Base-by-base conservation (phyloP, 345 rosid genomes). In the Carallia pectinifolia region DNA sequence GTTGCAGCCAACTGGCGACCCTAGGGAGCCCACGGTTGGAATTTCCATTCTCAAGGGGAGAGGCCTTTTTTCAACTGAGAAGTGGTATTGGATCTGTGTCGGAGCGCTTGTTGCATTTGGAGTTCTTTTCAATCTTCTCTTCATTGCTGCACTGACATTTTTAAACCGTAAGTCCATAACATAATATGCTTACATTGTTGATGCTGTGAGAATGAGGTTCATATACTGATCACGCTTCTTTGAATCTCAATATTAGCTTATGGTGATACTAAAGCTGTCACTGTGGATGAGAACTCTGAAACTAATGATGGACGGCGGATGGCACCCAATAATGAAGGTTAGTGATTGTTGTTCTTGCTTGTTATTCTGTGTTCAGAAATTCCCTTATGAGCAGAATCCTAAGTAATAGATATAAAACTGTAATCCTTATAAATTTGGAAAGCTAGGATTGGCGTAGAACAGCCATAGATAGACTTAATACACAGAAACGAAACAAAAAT, bases 1-100 rank as follows among this genome's bases (percentile, higher is more conserved):
- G 69, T 34, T 10, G 9, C 75, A 72, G 75, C 69, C 63, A 6
- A 72, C 68, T 47, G 64, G 69, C 12, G 23, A 33, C 53, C 58
- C 75, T 1, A 27, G 33, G 8, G 23, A 54, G 29, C 65, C 77
- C 7, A 74, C 68, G 2, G 62, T 74, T 34, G 77, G 77, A 33
- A 62, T 29, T 33, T 44, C 62, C 13, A 52, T 74, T 55, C 77
- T 74, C 2, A 48, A 68, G 48, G 58, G 40, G 31, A 61, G 73
- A 30, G 77, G 68, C 54, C 15, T 74, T 30, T 67, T 53, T 37
- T 39, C 56, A 6, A 53, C 71, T 67, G 72, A 74, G 53, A 48
- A 39, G 6, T 74, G 72, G 72, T 74, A 30, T 61, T 74, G 77
- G 77, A 40, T 55, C 15, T 62, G 29, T 17, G 38, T 68, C 18